Base-by-base conservation (phyloP, 805 yeast genomes). In the Scheffersomyces ergatensis region DNA sequence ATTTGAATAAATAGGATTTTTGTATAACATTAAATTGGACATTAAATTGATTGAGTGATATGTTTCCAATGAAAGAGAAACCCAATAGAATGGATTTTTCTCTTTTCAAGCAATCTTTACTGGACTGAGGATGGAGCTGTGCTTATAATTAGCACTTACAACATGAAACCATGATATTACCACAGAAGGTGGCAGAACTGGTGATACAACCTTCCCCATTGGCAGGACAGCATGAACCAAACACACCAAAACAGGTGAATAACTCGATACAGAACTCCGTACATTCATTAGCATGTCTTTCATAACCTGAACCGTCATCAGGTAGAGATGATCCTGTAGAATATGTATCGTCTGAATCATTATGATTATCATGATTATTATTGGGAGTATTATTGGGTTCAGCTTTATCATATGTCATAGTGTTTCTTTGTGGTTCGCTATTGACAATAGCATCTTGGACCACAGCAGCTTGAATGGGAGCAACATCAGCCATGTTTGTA, bases 151-250 rank as follows among this genome's bases (percentile, higher is more conserved):
- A 44, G 35, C 47, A 42, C 32, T 40, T 44, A 50, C 68, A 58
- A 41, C 64, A 58, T 3, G 61, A 46, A 32, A 68, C 55, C 16
- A 65, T 48, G 15, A 68, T 43, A 43, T 62, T 64, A 20, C 73
- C 74, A 36, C 62, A 49, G 53, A 68, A 63, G 1, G 61, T 51
- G 8, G 72, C 72, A 21, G 57, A 42, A 17, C 64, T 47, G 33
- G 66, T 58, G 37, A 68, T 40, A 44, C 63, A 69, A 8, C 76
- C 74, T 38, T 68, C 73, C 3, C 70, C 70, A 14, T 53, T 53
- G 31, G 60, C 44, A n/a, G 76, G 76, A 46, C 73, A 68, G 44
- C 70, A 68, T 5, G 57, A 51, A 34, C 66, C 69, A 37, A 61
- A 61, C 36, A 66, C 52, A 1, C 76, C 74, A 40, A 70, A 70